Evolutionary conservation across 768 basidiomycete genomes (phyloP).

Genomic region (Tulasnella sp.): DNA sequence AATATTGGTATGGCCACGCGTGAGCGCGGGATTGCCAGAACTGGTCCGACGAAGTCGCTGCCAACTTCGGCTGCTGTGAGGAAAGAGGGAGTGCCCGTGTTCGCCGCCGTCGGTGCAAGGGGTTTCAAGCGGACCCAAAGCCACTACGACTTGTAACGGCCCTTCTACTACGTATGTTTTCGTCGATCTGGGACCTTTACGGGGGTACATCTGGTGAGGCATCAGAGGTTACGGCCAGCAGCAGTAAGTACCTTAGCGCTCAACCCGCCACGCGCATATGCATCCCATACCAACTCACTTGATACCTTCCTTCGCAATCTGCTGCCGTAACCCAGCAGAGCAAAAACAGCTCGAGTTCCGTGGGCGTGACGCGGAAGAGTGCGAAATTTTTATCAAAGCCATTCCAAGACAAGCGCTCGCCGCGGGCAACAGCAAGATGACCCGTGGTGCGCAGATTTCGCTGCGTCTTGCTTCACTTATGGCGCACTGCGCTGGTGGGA

Average conservation of each 20-base stretch:
- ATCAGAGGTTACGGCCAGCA: neutral
- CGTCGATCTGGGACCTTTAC: neutral
- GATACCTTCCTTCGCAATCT: too few species aligned
- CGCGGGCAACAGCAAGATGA: neutral
- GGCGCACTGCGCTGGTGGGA: conserved; percentile 13
- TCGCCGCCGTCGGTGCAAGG: too few species aligned
- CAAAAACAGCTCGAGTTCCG: neutral
- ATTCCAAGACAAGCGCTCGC: neutral
- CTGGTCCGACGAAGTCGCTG: too few species aligned
- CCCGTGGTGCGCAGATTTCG: neutral
- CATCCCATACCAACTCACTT: too few species aligned
- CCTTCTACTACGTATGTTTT: neutral
- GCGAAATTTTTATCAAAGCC: neutral
- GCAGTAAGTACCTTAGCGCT: neutral
- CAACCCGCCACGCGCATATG: neutral
- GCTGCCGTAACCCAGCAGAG: neutral
- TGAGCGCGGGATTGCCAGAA: too few species aligned
- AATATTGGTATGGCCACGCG: too few species aligned
- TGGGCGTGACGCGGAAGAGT: neutral
- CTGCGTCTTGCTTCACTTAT: neutral
- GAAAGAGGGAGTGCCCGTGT: too few species aligned
- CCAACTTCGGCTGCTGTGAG: too few species aligned
- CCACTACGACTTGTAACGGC: too few species aligned
- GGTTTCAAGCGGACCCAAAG: too few species aligned
- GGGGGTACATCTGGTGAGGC: neutral